Percentiles rank a stretch among this genome's conserved stretches.
Evolutionary conservation across 495 filamentous ascomycete species (phyloP).

Genomic region (Neurospora africana): DNA sequence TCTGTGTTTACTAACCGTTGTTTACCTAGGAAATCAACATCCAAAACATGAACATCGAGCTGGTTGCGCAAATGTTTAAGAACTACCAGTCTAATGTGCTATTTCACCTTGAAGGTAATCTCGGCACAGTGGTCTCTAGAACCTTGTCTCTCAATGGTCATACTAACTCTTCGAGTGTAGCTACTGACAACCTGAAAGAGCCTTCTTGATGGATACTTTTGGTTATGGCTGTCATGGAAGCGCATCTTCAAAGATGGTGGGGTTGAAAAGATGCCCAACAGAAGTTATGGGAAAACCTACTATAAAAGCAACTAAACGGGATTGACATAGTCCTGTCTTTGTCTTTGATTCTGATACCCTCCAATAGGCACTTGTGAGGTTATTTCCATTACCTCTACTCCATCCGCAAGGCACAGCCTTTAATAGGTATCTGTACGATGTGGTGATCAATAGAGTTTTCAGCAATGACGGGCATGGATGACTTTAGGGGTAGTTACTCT

Average conservation of each 20-base stretch:
- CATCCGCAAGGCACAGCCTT: neutral
- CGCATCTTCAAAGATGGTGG: neutral
- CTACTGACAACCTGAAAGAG: constrained; percentile 76
- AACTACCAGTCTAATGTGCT: constrained; percentile 98
- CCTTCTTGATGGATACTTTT: constrained; percentile 47
- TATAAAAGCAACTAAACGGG: no score
- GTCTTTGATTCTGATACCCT: no score
- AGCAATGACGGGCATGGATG: neutral
- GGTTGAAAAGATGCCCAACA: neutral
- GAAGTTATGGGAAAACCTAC: neutral
- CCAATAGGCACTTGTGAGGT: neutral
- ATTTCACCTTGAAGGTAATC: constrained; percentile 88
- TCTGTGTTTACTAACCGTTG: constrained; percentile 1
- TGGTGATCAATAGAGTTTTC: neutral
- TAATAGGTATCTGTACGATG: no score
- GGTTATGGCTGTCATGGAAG: neutral
- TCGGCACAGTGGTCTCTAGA: neutral
- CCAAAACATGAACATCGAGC: constrained; percentile 95
- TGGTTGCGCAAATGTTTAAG: constrained; percentile 99
- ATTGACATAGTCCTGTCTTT: no score
- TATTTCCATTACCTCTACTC: neutral
- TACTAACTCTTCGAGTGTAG: constrained; percentile 30
- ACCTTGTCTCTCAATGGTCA: neutral
- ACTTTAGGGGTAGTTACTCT: neutral
- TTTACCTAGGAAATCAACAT: constrained; percentile 92